phyloP scores from a whole-genome alignment of 1,284 basidiomycete species.

The Salmacisia buchloeana region DNA sequence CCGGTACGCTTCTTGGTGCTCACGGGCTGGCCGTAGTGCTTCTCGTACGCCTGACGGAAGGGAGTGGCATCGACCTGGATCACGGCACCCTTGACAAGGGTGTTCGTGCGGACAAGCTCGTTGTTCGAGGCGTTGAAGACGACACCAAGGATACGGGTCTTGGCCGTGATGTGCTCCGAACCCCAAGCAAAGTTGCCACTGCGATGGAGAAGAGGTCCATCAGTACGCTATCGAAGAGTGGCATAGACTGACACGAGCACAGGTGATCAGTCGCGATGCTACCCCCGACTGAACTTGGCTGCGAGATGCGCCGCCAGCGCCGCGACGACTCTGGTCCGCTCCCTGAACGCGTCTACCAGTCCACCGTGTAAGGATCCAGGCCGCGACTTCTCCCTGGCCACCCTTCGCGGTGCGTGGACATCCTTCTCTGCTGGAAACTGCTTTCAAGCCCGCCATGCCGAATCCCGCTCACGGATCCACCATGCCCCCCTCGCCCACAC shows the following conservation, averaged over 20 bases:
- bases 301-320: no score
- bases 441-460: no score
- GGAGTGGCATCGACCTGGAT: conserved; percentile 50
- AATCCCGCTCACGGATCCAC: no score
- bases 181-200: conserved; percentile 51
- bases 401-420: no score
- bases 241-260: not conserved
- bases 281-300: not conserved
- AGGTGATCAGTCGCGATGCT: not conserved
- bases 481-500: no score
- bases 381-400: no score
- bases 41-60: conserved; percentile 51
- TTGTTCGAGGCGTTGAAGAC: conserved; percentile 52
- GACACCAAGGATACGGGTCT: conserved; percentile 50
- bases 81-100: conserved; percentile 49
- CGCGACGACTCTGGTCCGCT: not conserved
- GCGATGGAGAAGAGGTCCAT: not conserved
- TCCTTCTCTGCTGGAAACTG: no score
- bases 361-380: not conserved
- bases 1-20: conserved; percentile 46
- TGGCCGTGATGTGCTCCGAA: conserved; percentile 50
- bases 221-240: not conserved
- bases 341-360: not conserved
- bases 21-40: conserved; percentile 50
- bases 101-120: conserved; percentile 51